Evolutionary conservation across 2,329 filamentous ascomycete genomes (phyloP).

Genomic region (Xylaria hypoxylon): DNA sequence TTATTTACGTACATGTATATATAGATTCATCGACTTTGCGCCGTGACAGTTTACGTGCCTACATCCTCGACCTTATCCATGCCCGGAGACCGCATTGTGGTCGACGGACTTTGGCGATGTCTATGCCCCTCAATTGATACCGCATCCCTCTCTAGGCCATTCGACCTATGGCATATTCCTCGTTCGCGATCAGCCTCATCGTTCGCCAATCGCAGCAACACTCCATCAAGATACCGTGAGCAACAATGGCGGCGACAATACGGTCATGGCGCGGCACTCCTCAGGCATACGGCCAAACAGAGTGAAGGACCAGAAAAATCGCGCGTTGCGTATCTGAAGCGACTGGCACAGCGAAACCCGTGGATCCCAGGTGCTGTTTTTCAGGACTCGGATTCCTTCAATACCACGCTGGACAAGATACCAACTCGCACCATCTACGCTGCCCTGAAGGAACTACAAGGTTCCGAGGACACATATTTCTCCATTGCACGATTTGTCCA

Average conservation of each 20-base stretch:
- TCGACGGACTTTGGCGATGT: conserved; percentile 73
- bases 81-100: conserved; percentile 54
- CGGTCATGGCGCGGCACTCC: conserved; percentile 17
- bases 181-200: conserved; percentile 25
- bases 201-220: conserved; percentile 30
- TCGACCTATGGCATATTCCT: conserved; percentile 40
- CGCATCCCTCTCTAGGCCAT: conserved; percentile 51
- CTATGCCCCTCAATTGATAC: conserved; percentile 68
- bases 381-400: conserved; percentile 37
- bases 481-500: conserved; percentile 62
- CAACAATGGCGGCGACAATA: conserved; percentile 34
- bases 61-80: conserved; percentile 45
- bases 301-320: conserved; percentile 26
- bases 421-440: conserved; percentile 59
- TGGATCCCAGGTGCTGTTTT: conserved; percentile 46
- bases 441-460: conserved; percentile 57
- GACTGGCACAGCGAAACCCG: conserved; percentile 44
- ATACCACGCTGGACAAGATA: conserved; percentile 45
- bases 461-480: conserved; percentile 53
- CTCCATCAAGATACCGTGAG: conserved; percentile 23
- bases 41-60: conserved; percentile 17
- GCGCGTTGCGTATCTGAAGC: conserved; percentile 43
- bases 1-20: neutral
- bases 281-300: neutral
- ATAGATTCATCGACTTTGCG: conserved; percentile 20